A percentile compares a stretch with the other conserved stretches of the same genome.
Conservation (phyloP, 768 basidiomycete species). For the Epithele typhae region DNA sequence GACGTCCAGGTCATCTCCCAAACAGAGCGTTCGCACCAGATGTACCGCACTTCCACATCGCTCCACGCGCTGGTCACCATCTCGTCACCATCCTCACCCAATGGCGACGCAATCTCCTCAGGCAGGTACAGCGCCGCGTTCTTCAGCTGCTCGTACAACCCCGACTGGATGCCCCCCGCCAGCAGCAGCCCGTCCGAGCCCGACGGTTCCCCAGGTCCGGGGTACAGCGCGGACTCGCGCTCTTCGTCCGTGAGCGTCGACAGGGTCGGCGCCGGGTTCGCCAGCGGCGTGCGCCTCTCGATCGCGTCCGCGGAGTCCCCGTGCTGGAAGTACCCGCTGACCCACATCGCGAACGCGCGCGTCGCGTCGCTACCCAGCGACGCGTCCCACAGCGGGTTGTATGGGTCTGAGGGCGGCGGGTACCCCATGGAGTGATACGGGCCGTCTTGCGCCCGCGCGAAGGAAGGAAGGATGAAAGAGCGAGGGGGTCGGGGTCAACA, state of each 20-base stretch:
- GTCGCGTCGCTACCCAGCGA: no score
- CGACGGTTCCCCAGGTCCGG: conserved; percentile 1
- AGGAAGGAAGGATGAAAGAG: background rate
- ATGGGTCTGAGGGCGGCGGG: background rate
- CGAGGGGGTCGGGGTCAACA: no score
- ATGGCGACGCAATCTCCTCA: background rate
- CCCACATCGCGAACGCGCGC: conserved; percentile 1
- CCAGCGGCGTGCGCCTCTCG: conserved; percentile 4
- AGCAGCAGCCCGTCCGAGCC: conserved; percentile 13
- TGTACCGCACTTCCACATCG: background rate
- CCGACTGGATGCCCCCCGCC: conserved; percentile 1
- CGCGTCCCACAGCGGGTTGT: conserved; percentile 9
- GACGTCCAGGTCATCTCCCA: background rate
- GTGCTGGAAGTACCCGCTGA: conserved; percentile 11
- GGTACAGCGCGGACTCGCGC: background rate
- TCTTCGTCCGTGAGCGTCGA: conserved; percentile 7
- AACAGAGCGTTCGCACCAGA: background rate
- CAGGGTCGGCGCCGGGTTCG: conserved; percentile 10
- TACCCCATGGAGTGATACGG: background rate
- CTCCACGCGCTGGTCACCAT: no score
- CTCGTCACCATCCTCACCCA: no score
- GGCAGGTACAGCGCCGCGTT: background rate
- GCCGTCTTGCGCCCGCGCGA: background rate
- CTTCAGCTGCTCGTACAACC: background rate
- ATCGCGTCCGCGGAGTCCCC: conserved; percentile 1